Base-by-base conservation (phyloP, 1,139 yeast species). In the Yamadazyma buinensis region DNA sequence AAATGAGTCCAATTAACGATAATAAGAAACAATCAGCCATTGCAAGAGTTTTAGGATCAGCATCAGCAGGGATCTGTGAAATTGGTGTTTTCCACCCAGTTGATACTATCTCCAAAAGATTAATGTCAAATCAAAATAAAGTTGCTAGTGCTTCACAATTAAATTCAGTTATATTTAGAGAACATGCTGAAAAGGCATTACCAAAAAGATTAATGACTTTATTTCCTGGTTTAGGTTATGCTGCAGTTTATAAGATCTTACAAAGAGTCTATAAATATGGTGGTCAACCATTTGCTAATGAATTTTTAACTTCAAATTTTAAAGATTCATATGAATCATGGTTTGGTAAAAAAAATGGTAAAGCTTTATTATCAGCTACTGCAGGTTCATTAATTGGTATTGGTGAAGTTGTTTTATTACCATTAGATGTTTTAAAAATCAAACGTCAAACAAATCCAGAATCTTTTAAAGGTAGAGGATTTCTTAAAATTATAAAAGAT, bases 371-470 rank as follows among this genome's bases (percentile, higher is more conserved):
- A 71, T 85, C 95, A 43, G 99, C 99, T 32, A 80, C 97, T 46
- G 97, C 99, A 17, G 99, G 99, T 54, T 86, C 96, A 28, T 55
- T 92, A 48, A 88, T 94, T 49, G 99, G 99, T 50, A 90, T 92
- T 59, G 98, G 97, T 64, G 99, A 92, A 67, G 90, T 92, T 59
- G 92, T 92, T 26, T 73, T 92, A 52, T 75, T 92, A 55, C 99
- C 99, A 31, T 75, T 92, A 55, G 99, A 92, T 59, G 98, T 92
- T 32, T 75, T 92, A 58, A 92, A 92, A 72, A 94, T 92, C 64
- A 92, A 92, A 71, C 90, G 97, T 70, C 99, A 92, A 74, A 92
- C 99, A 37, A 92, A 92, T 73, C 99, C 99, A 11, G 98, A 92
- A 63, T 72, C 98, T 17, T 92, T 92, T 77, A 83, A 81, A 63